These are phyloP conservation scores for Sphagnum contortum DNA, from an alignment of 225 moss, liverwort and hornwort genomes.

Conservation along the genomic window DNA sequence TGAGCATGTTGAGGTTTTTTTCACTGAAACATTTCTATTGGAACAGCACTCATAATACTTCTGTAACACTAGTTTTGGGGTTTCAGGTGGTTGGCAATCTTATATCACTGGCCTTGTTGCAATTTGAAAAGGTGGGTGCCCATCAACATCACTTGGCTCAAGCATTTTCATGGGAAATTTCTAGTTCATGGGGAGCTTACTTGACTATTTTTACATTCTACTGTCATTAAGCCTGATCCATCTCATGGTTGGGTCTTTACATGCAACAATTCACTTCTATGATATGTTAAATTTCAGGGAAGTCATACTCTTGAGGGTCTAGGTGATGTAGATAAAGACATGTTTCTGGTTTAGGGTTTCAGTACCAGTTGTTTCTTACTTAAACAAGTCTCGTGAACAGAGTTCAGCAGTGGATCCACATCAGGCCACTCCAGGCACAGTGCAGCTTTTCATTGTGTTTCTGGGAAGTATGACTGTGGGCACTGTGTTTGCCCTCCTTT, in stretches of 20 bases:
- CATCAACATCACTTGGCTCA: background rate
- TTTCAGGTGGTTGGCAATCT: conserved; percentile 79
- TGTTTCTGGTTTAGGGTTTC: too few species aligned
- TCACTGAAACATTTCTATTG: too few species aligned
- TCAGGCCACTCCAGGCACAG: conserved; percentile 36
- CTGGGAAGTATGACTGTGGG: conserved; percentile 76
- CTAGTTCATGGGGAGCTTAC: too few species aligned
- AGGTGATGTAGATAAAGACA: too few species aligned
- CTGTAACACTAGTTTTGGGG: too few species aligned
- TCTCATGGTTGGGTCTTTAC: too few species aligned
- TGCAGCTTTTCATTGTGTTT: conserved; percentile 53
- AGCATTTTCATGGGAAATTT: background rate
- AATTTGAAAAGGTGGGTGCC: conserved; percentile 36
- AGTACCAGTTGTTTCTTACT: background rate
- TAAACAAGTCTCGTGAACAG: conserved; percentile 8
- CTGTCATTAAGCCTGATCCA: too few species aligned
- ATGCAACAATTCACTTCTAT: too few species aligned
- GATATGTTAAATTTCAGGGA: too few species aligned
- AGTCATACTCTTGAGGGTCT: too few species aligned
- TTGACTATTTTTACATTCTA: too few species aligned
- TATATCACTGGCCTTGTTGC: conserved; percentile 54
- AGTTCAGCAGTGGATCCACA: conserved; percentile 22
- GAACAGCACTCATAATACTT: too few species aligned
- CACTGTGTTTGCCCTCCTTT: conserved; percentile 45
- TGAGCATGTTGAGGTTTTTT: background rate